Conservation (phyloP, 495 filamentous ascomycete genomes). For the Daldinia concentrica region DNA sequence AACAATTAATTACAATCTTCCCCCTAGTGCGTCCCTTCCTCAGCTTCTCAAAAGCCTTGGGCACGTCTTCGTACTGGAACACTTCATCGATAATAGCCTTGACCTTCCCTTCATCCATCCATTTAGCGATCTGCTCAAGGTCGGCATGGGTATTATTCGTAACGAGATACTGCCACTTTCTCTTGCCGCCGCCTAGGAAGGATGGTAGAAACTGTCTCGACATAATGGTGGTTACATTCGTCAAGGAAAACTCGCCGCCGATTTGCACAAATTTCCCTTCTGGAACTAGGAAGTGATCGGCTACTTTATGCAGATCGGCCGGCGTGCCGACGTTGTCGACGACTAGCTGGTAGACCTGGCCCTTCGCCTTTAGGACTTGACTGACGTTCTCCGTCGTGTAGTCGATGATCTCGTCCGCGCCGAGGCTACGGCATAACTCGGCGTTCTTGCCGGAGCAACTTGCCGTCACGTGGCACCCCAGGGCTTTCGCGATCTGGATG, state of each 20-base stretch:
- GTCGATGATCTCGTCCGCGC: constrained; percentile 75
- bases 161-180: constrained; percentile 58
- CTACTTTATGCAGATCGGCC: constrained; percentile 61
- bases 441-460: constrained; percentile 68
- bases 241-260: constrained; percentile 47
- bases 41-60: constrained; percentile 70
- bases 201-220: constrained; percentile 58
- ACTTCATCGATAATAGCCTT: constrained; percentile 67
- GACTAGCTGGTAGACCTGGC: constrained; percentile 62
- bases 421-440: constrained; percentile 64
- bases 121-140: constrained; percentile 63
- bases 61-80: constrained; percentile 68
- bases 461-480: constrained; percentile 69
- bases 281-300: constrained; percentile 63
- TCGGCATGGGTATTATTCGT: constrained; percentile 56
- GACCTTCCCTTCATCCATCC: constrained; percentile 70
- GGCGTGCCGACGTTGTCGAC: constrained; percentile 70
- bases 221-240: constrained; percentile 32
- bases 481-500: constrained; percentile 71
- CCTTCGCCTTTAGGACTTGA: constrained; percentile 57
- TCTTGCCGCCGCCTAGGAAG: constrained; percentile 71
- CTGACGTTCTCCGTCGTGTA: constrained; percentile 67
- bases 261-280: constrained; percentile 68
- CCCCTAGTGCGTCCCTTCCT: constrained; percentile 69
- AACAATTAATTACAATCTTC: constrained; percentile 72